Evolutionary conservation across 1,284 basidiomycete genomes (phyloP), one percentile per base, ranked within the genome.

Genomic region (Salmacisia buchloeana): DNA sequence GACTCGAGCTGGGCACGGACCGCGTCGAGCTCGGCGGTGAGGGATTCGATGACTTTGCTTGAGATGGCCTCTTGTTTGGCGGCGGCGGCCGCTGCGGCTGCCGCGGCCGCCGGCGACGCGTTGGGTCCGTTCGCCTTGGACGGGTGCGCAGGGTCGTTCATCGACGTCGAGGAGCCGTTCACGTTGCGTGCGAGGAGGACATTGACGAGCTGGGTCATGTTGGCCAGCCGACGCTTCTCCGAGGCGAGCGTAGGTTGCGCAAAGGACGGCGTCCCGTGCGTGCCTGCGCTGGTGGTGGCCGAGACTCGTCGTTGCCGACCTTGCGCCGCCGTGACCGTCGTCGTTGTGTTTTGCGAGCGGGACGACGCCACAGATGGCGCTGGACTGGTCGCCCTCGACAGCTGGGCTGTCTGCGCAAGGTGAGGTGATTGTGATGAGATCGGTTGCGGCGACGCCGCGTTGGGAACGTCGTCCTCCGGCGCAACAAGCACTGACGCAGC

Each of bases 1-100:
- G 91, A 89, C 75, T 91, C 90, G 65, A 92, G 83, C 39, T 89
- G 29, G 0, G 52, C 2, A 1, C 63, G 36, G 1, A 65, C 60
- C 25, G 63, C 56, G 25, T 61, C 23, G 1, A 75, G 65, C 38
- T 75, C 70, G 13, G 63, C 36, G 6, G 73, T 76, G 31, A 76
- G 68, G 5, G 59, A 5, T 3, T 66, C 39, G 41, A 76, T 70
- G 21, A 76, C 71, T 59, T 70, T 71, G 59, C 62, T 58, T 2
- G 64, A 58, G 5, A 31, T 33, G 31, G 49, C 34, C 29, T 54
- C 49, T n/a, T 54, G 31, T 21, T n/a, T n/a, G n/a, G n/a, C n/a
- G n/a, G n/a, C 41, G 18, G 10, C 41, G 18, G 1, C 41, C 41
- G 10, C 12, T 21, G 18, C 41, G 18, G 18, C 18, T 43, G 12